Evolutionary conservation across 495 filamentous ascomycete genomes (phyloP), one percentile per base, ranked within the genome.

Genomic region (Jackrogersella minutella): DNA sequence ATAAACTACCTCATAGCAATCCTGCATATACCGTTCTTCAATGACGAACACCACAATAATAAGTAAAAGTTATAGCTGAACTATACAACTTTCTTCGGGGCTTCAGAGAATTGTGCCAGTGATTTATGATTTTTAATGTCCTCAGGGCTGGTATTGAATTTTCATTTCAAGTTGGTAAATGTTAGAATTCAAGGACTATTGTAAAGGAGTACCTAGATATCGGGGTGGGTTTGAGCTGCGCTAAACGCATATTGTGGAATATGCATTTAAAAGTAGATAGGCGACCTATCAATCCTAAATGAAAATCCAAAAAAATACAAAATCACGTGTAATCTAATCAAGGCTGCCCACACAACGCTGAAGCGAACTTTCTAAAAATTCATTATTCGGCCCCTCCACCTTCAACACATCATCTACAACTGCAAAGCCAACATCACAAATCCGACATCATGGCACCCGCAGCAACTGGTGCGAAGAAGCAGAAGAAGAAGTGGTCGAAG

Each of bases 401-500:
- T 66, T 74, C 71, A 64, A 49, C 36, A 40, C 44, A 71, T 55
- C 62, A 70, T 60, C 66, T 72, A 74, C 72, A 74, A 77, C 73
- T 74, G 75, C 76, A 80, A 73, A 76, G 78, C 69, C 79, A 76
- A 76, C 69, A 75, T 70, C 66, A 77, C 60, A 76, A 62, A 73
- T 64, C 56, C 61, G 75, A 72, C 75, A 82, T 79, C 72, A 82
- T 82, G 90, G 90, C 91, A 76, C 90, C 91, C 82, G 87, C 90
- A 82, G 85, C 88, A 80, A 82, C 91, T 80, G 92, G 91, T 78
- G 92, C 90, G 79, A 96, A 96, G 89, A 97, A 96, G 86, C 91
- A 94, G 80, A 97, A 97, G 92, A 98, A 98, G 92, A 97, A 97
- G 94, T 97, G 94, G 94, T 97, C 93, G 73, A 99, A 97, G 92